Conservation (phyloP, 2,329 filamentous ascomycete genomes). For the Claviceps digitariae region DNA sequence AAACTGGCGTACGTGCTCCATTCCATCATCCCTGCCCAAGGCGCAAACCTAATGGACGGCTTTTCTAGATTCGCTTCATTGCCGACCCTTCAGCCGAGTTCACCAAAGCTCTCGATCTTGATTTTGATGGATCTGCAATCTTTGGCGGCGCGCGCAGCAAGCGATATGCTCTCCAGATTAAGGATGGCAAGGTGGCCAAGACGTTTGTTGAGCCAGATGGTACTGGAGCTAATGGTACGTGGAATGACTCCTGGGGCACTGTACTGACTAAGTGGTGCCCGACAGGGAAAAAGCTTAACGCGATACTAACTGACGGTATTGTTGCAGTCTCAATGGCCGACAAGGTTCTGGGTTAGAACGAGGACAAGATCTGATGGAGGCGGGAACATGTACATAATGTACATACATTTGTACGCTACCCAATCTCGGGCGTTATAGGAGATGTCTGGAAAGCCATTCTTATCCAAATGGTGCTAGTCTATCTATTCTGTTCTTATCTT, state of each 20-base stretch:
- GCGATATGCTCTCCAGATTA: constrained; percentile 71
- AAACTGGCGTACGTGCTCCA: constrained; percentile 57
- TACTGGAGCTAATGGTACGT: constrained; percentile 61
- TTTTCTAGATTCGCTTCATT: constrained; percentile 66
- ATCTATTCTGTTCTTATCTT: neutral
- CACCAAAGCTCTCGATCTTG: constrained; percentile 69
- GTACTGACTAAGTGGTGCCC: neutral
- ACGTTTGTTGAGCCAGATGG: constrained; percentile 79
- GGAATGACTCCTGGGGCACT: neutral
- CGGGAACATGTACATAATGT: neutral
- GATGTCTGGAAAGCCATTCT: neutral
- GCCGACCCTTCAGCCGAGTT: constrained; percentile 70
- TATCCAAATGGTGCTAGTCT: neutral
- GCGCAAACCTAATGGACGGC: neutral
- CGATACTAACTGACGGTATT: neutral
- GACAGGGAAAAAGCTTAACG: neutral
- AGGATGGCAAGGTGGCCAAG: constrained; percentile 74
- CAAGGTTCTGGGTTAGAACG: constrained; percentile 27
- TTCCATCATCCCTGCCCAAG: neutral
- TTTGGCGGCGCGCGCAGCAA: constrained; percentile 77
- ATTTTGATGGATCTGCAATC: constrained; percentile 65
- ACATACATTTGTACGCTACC: no score
- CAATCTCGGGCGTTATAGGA: neutral
- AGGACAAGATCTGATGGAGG: neutral
- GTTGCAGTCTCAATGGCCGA: constrained; percentile 35